A percentile compares a stretch with the other conserved stretches of the same genome.
Conservation (phyloP, 805 yeast genomes). For the Sugiyamaella marilandica region DNA sequence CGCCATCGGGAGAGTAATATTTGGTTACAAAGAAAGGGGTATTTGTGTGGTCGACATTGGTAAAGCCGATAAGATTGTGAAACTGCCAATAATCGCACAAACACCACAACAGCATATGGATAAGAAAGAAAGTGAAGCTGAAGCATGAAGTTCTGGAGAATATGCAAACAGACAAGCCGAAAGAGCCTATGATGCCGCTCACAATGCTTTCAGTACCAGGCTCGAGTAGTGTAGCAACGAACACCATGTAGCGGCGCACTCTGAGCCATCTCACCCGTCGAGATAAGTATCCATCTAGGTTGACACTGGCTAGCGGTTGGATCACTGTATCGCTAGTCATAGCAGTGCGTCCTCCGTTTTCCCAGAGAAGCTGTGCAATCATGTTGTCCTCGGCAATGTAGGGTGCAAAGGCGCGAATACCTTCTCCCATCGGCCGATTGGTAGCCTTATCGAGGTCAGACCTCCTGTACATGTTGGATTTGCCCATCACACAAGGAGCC, state of each 20-base stretch:
- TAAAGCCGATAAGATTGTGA: conserved; percentile 35
- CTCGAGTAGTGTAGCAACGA: conserved; percentile 76
- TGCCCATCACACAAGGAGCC: conserved; percentile 91
- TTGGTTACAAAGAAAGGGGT: conserved; percentile 27
- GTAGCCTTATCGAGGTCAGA: conserved; percentile 47
- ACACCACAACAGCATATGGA: conserved; percentile 63
- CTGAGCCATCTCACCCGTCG: conserved; percentile 82
- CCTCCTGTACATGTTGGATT: conserved; percentile 70
- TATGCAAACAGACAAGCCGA: conserved; percentile 48
- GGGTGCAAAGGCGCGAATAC: conserved; percentile 65
- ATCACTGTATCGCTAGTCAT: conserved; percentile 73
- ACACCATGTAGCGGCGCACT: conserved; percentile 82
- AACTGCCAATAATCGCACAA: conserved; percentile 58
- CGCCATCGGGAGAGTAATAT: conserved; percentile 24
- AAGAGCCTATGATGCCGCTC: conserved; percentile 62
- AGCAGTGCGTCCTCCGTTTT: conserved; percentile 60
- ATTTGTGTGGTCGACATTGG: conserved; percentile 26
- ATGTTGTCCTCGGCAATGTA: conserved; percentile 91
- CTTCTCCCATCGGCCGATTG: conserved; percentile 28
- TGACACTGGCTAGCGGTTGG: conserved; percentile 56
- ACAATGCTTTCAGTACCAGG: conserved; percentile 79
- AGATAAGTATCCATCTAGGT: conserved; percentile 50
- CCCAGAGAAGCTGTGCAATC: conserved; percentile 86
- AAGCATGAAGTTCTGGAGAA: conserved; percentile 22
- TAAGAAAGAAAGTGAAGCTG: conserved; percentile 35